Percentiles rank a stretch among this genome's conserved stretches.
These are phyloP conservation scores for Platanthera zijinensis DNA, from an alignment of 106 monocot genomes.

Conservation along the genomic window DNA sequence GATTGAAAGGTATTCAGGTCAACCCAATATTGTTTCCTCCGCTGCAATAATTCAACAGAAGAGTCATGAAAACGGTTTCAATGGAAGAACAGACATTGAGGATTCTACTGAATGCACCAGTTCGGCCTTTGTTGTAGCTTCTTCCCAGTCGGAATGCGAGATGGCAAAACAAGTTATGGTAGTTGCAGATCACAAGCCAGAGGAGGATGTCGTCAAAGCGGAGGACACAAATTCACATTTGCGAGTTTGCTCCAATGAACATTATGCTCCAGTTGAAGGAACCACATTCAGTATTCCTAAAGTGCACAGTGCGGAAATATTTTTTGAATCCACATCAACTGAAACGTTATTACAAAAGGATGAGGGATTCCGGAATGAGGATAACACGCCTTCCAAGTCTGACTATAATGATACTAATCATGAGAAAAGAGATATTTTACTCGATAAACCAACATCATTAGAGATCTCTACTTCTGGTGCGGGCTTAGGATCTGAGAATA, in stretches of 20 bases:
- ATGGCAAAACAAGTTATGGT: constrained; percentile 11
- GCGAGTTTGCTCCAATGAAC: constrained; percentile 1
- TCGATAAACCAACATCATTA: too few species aligned
- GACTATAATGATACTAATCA: constrained; percentile 4
- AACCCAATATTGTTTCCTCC: constrained; percentile 7
- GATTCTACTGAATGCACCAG: constrained; percentile 51
- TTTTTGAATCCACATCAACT: constrained; percentile 8
- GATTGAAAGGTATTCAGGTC: constrained; percentile 27
- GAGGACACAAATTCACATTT: too few species aligned
- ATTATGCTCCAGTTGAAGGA: constrained; percentile 18
- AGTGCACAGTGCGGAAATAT: not conserved
- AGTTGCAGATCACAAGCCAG: too few species aligned
- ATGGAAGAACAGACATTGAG: constrained; percentile 32
- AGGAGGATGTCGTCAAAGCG: too few species aligned
- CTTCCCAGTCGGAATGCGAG: constrained; percentile 38
- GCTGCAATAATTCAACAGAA: constrained; percentile 22
- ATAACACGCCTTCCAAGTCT: constrained; percentile 12
- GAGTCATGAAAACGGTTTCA: constrained; percentile 20
- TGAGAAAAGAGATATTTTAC: constrained; percentile 9
- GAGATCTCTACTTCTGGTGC: too few species aligned
- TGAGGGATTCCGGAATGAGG: constrained; percentile 11
- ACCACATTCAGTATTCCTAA: constrained; percentile 8
- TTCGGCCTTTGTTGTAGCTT: constrained; percentile 23
- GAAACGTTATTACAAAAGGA: constrained; percentile 12
- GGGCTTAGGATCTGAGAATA: too few species aligned